phyloP scores from a whole-genome alignment of 148 eudicot species.

The Gaultheria prostrata region DNA sequence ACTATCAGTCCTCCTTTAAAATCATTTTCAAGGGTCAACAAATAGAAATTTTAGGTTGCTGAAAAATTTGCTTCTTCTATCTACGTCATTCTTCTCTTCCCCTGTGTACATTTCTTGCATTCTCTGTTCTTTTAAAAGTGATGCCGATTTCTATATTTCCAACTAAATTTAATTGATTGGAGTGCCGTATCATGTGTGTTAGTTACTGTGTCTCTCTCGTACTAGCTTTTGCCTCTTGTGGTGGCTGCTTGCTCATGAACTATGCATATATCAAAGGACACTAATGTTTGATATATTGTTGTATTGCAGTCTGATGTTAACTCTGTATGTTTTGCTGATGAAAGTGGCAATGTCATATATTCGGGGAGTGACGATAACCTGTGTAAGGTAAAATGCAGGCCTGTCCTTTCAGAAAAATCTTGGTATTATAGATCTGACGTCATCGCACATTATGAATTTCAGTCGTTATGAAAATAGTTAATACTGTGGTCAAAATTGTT shows the following conservation, averaged over 20 bases:
- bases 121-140: neutral
- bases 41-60: neutral
- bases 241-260: neutral
- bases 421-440: neutral
- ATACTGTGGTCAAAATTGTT: neutral
- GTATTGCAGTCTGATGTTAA: constrained; percentile 86
- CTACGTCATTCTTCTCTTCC: neutral
- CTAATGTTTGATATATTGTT: constrained; percentile 12
- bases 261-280: neutral
- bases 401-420: neutral
- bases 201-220: neutral
- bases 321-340: constrained; percentile 90
- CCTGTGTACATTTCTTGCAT: neutral
- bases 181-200: neutral
- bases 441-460: neutral
- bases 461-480: neutral
- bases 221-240: constrained; percentile 6
- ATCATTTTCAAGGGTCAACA: neutral
- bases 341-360: constrained; percentile 68
- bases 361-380: constrained; percentile 88
- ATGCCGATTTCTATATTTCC: constrained; percentile 1
- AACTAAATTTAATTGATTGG: neutral
- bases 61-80: neutral
- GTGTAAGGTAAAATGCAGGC: constrained; percentile 54
- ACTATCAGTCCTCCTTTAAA: neutral